Conservation (phyloP, 1,284 basidiomycete genomes). For the Ceratorhiza oryzae-sativae region DNA sequence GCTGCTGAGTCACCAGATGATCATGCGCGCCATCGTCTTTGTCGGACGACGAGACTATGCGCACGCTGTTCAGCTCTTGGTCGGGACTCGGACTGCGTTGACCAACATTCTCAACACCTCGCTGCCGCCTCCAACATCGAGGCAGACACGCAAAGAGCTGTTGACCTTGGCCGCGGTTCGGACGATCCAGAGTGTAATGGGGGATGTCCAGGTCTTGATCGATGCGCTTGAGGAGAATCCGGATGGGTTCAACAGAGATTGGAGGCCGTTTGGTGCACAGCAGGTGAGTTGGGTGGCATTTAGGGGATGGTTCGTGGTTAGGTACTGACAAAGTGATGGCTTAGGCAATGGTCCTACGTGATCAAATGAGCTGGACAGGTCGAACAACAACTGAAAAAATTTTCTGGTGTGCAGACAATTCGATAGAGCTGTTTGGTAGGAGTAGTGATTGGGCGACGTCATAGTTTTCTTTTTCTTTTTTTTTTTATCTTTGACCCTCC, state of each 20-base stretch:
- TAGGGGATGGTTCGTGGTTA: conserved; percentile 33
- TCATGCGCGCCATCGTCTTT: conserved; percentile 87
- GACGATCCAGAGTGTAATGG: conserved; percentile 80
- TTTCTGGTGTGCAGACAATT: conserved; percentile 88
- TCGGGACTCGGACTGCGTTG: conserved; percentile 86
- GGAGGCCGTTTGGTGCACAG: conserved; percentile 82
- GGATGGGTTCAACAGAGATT: conserved; percentile 88
- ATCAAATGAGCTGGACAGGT: conserved; percentile 91
- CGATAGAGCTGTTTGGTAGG: conserved; percentile 79
- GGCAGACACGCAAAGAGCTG: conserved; percentile 73
- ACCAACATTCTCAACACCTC: conserved; percentile 73
- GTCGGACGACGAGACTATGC: conserved; percentile 86
- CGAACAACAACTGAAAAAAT: conserved; percentile 84
- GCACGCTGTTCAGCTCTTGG: conserved; percentile 85
- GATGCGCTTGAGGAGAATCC: conserved; percentile 89
- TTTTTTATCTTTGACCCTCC: not conserved
- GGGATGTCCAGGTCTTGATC: conserved; percentile 82
- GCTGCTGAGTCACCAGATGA: conserved; percentile 91
- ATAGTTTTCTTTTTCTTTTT: not conserved
- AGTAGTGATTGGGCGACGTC: conserved; percentile 73
- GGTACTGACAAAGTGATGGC: conserved; percentile 33
- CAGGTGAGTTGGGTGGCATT: not conserved
- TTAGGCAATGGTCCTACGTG: conserved; percentile 88
- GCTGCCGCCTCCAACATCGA: conserved; percentile 59
- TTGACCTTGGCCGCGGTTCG: conserved; percentile 72